These are phyloP conservation scores for Coemansia sp. DNA, from an alignment of 192 early-diverging fungal species.

Conservation along the genomic window DNA sequence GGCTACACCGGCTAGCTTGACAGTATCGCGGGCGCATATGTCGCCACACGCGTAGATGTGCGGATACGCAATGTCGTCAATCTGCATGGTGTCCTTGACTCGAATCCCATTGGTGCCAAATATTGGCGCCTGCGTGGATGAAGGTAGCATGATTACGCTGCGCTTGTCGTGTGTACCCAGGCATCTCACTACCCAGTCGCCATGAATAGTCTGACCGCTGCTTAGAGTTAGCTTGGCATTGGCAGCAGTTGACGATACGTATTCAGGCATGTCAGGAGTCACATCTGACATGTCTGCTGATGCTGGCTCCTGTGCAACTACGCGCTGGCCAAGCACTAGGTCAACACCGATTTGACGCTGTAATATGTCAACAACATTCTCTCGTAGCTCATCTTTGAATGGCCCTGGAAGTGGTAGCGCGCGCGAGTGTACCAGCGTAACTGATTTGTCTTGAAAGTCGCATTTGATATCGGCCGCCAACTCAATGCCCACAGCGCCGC, in stretches of 20 bases:
- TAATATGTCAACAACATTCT: constrained; percentile 19
- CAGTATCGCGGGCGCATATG: constrained; percentile 45
- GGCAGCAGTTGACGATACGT: neutral
- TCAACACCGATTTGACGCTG: constrained; percentile 23
- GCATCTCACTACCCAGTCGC: constrained; percentile 31
- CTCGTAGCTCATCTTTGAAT: constrained; percentile 32
- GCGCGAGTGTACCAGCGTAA: constrained; percentile 42
- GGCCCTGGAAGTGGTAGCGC: constrained; percentile 23
- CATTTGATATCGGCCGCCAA: constrained; percentile 65
- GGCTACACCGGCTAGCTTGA: constrained; percentile 44
- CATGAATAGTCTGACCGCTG: constrained; percentile 1
- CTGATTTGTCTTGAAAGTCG: constrained; percentile 38
- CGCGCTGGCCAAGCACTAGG: constrained; percentile 29
- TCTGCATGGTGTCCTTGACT: constrained; percentile 69
- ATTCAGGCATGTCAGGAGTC: neutral
- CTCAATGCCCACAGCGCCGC: constrained; percentile 75
- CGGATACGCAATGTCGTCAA: constrained; percentile 53
- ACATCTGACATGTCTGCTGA: constrained; percentile 18
- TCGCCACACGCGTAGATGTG: constrained; percentile 79
- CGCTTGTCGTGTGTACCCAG: constrained; percentile 12
- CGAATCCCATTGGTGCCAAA: constrained; percentile 20
- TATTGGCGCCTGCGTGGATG: neutral
- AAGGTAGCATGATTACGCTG: constrained; percentile 2
- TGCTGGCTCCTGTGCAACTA: constrained; percentile 12
- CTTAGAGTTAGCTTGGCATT: constrained; percentile 13